Conservation (phyloP, 140 eudicot species). For the Senecio squalidus region DNA sequence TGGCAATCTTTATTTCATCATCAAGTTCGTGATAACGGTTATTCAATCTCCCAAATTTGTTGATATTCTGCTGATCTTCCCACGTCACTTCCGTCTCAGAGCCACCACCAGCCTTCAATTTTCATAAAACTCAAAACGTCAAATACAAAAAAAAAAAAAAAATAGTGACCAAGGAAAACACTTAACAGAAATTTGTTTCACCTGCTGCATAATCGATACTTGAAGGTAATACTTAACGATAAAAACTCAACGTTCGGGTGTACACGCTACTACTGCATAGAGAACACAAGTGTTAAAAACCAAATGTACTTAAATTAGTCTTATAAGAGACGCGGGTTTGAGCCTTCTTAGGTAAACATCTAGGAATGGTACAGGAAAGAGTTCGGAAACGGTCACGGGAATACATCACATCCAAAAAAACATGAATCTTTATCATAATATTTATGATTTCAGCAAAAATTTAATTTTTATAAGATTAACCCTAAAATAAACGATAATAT, state of each 20-base stretch:
- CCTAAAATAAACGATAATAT: no score
- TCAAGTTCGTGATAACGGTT: constrained; percentile 76
- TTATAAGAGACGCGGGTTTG: no score
- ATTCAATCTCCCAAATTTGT: constrained; percentile 83
- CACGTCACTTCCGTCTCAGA: constrained; percentile 84
- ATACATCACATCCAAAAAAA: no score
- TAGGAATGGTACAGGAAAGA: no score
- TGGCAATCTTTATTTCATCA: constrained; percentile 82
- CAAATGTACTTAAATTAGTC: no score
- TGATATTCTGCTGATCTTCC: constrained; percentile 97
- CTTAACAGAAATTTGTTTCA: constrained; percentile 21
- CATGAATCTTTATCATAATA: no score
- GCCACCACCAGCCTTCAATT: constrained; percentile 46
- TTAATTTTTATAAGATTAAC: no score
- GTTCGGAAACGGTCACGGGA: no score
- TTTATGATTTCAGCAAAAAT: no score
- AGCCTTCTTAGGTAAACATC: no score
- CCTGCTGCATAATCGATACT: constrained; percentile 57
- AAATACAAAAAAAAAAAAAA: not conserved
- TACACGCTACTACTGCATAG: constrained; percentile 7
- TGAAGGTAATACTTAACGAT: constrained; percentile 17
- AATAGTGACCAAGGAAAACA: not conserved
- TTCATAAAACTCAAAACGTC: not conserved
- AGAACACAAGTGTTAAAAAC: no score
- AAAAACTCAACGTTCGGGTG: not conserved